phyloP scores from a whole-genome alignment of 257 asterid genomes.

The Anisodus tanguticus region DNA sequence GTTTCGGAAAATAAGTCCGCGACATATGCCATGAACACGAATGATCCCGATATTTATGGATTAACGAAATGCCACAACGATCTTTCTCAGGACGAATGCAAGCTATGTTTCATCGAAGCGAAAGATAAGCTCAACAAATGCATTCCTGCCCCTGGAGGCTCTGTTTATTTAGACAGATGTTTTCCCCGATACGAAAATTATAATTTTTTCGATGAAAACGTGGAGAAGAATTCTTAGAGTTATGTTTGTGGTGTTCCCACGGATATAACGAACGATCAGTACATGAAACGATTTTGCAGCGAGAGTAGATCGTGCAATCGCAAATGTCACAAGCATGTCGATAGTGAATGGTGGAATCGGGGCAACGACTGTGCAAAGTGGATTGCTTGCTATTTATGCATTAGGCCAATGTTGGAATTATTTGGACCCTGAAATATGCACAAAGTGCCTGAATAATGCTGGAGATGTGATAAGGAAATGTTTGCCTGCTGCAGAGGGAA shows the following conservation, averaged over 20 bases:
- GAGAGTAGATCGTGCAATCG: conserved; percentile 30
- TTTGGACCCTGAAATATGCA: conserved; percentile 10
- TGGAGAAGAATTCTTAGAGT: conserved; percentile 7
- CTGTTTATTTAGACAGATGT: conserved; percentile 37
- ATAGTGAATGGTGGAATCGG: background rate
- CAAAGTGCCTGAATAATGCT: conserved; percentile 30
- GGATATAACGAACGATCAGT: conserved; percentile 27
- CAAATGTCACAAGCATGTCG: conserved; percentile 13
- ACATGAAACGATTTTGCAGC: conserved; percentile 30
- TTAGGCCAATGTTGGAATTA: conserved; percentile 38
- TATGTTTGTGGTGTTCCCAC: conserved; percentile 31
- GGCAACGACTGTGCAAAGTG: conserved; percentile 23
- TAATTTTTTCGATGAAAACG: conserved; percentile 31
- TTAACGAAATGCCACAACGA: conserved; percentile 38
- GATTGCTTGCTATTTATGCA: conserved; percentile 30
- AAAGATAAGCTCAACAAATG: conserved; percentile 29
- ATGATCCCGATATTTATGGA: conserved; percentile 21
- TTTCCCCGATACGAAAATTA: conserved; percentile 30
- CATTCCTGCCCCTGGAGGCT: conserved; percentile 34
- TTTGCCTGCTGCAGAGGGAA: conserved; percentile 37
- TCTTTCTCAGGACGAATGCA: conserved; percentile 37
- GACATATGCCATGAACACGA: background rate
- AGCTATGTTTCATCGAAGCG: conserved; percentile 28
- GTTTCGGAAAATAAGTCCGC: conserved; percentile 2
- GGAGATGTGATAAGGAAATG: conserved; percentile 22